Conservation (phyloP, 768 basidiomycete species). For the Mycena pura region DNA sequence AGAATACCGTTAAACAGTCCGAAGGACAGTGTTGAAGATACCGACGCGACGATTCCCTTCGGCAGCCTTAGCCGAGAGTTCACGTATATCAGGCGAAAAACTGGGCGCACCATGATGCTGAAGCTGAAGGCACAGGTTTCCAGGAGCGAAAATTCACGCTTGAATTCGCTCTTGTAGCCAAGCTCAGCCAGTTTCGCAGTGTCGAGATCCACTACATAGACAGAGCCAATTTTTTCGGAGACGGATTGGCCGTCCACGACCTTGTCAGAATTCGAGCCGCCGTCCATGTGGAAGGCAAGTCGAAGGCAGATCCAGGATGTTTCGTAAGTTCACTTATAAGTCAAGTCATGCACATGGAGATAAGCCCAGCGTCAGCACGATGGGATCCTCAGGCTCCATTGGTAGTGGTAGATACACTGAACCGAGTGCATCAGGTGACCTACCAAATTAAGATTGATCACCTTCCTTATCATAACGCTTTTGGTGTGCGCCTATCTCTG, state of each 20-base stretch:
- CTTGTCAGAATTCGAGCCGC: conserved; percentile 8
- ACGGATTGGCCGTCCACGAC: background rate
- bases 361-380: too few relatives aligned
- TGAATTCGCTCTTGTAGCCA: conserved; percentile 77
- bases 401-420: too few relatives aligned
- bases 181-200: conserved; percentile 65
- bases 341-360: too few relatives aligned
- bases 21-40: conserved; percentile 71
- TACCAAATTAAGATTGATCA: too few relatives aligned
- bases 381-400: too few relatives aligned
- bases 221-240: conserved; percentile 15
- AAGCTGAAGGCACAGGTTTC: conserved; percentile 73
- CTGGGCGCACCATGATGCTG: conserved; percentile 52
- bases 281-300: conserved; percentile 11
- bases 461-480: too few relatives aligned
- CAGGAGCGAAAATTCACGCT: conserved; percentile 72
- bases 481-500: too few relatives aligned
- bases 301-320: too few relatives aligned
- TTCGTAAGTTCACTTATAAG: too few relatives aligned
- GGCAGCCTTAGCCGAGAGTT: conserved; percentile 53
- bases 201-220: conserved; percentile 51
- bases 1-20: conserved; percentile 60
- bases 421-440: too few relatives aligned
- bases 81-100: conserved; percentile 35
- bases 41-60: conserved; percentile 69